phyloP scores from a whole-genome alignment of 805 yeast species.

The Myxozyma lipomycoides region DNA sequence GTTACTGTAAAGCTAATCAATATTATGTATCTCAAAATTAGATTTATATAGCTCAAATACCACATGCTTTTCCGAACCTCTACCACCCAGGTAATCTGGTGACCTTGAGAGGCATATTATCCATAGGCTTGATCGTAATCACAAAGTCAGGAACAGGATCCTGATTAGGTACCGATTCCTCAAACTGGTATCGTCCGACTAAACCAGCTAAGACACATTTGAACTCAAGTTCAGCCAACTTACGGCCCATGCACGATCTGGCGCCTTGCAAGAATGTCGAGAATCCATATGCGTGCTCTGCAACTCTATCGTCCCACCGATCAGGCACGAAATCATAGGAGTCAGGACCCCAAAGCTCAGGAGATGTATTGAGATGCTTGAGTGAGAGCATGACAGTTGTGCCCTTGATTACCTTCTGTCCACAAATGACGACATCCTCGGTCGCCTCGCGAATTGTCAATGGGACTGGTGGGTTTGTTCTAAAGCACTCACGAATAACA shows the following conservation, averaged over 20 bases:
- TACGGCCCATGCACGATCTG: conserved; percentile 20
- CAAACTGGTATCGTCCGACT: conserved; percentile 15
- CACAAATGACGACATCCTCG: conserved; percentile 11
- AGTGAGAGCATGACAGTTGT: conserved; percentile 9
- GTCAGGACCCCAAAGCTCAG: conserved; percentile 24
- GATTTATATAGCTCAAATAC: too few relatives aligned
- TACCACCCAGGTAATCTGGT: conserved; percentile 13
- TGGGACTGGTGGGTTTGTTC: conserved; percentile 18
- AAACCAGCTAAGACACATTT: conserved; percentile 14
- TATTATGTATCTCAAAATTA: too few relatives aligned
- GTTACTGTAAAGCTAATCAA: too few relatives aligned
- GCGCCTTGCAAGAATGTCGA: conserved; percentile 24
- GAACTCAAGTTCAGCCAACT: conserved; percentile 22
- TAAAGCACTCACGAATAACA: conserved; percentile 15
- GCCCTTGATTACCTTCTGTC: conserved; percentile 12
- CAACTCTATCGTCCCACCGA: conserved; percentile 14
- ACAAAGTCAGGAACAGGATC: conserved; percentile 3
- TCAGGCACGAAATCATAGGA: conserved; percentile 22
- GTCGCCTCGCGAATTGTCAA: conserved; percentile 20
- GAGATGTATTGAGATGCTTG: conserved; percentile 10
- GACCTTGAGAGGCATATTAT: conserved; percentile 19
- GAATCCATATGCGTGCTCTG: conserved; percentile 15
- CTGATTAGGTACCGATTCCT: conserved; percentile 6
- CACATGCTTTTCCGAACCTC: too few relatives aligned
- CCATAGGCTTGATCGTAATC: conserved; percentile 16